Evolutionary conservation across 768 basidiomycete genomes (phyloP).

Genomic region (Tylopilus sp.): DNA sequence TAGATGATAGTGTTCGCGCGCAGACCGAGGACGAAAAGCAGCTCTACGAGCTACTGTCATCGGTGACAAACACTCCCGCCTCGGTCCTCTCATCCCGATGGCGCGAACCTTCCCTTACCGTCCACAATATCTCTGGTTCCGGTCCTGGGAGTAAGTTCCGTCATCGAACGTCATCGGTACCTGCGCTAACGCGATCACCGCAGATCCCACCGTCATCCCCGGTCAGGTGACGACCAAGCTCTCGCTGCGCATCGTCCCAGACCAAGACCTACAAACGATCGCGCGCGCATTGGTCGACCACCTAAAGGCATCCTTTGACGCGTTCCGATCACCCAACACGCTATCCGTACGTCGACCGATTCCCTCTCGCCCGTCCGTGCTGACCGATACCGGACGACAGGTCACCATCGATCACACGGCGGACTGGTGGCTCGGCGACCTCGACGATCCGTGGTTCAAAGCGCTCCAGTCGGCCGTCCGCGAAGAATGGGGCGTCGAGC

Average conservation of each 20-base stretch:
- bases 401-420: conserved; percentile 79
- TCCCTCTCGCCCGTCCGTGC: too few relatives aligned
- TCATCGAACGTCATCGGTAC: background rate
- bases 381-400: conserved; percentile 34
- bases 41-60: conserved; percentile 66
- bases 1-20: conserved; percentile 76
- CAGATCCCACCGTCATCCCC: conserved; percentile 89
- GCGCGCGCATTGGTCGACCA: conserved; percentile 57
- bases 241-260: conserved; percentile 91
- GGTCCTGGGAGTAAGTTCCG: conserved; percentile 66
- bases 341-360: conserved; percentile 66
- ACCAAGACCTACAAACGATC: conserved; percentile 77
- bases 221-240: conserved; percentile 78
- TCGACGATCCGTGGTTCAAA: conserved; percentile 83
- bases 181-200: background rate
- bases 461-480: conserved; percentile 78
- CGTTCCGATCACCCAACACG: conserved; percentile 63
- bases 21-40: conserved; percentile 64
- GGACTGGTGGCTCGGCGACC: conserved; percentile 94
- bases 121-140: conserved; percentile 81
- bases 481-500: conserved; percentile 85
- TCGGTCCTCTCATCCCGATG: conserved; percentile 73
- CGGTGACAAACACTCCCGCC: conserved; percentile 64
- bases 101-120: conserved; percentile 87
- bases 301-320: conserved; percentile 55